phyloP scores from a whole-genome alignment of 768 basidiomycete species.

The Boletus eberwhitei region DNA sequence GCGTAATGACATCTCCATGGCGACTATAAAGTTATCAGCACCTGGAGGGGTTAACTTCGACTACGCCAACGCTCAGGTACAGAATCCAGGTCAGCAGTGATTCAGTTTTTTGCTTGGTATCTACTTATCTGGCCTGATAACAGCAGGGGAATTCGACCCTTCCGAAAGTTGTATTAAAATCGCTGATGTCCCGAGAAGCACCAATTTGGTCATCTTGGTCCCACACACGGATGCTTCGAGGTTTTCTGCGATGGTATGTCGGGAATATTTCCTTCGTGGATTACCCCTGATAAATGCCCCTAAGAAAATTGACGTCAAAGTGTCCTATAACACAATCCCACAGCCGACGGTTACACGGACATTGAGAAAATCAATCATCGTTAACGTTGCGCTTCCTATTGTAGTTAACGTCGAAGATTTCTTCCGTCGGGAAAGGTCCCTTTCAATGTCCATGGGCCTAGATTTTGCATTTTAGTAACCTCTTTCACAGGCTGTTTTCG shows the following conservation, averaged over 20 bases:
- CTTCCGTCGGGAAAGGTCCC: slow-evolving; percentile 79
- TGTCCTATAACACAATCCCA: slow-evolving; percentile 62
- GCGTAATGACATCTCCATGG: slow-evolving; percentile 58
- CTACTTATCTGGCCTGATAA: slow-evolving; percentile 9
- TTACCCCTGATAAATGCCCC: neutral
- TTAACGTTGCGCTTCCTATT: slow-evolving; percentile 75
- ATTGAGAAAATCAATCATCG: slow-evolving; percentile 49
- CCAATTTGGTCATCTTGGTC: slow-evolving; percentile 47
- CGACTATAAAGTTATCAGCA: slow-evolving; percentile 51
- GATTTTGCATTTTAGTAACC: neutral
- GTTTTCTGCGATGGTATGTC: slow-evolving; percentile 57
- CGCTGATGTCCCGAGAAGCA: slow-evolving; percentile 45
- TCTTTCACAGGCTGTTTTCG: slow-evolving; percentile 67
- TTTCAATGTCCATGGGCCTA: neutral
- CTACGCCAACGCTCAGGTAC: slow-evolving; percentile 40
- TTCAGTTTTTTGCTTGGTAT: slow-evolving; percentile 10
- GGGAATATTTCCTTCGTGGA: neutral
- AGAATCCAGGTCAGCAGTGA: slow-evolving; percentile 31
- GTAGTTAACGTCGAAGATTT: slow-evolving; percentile 96
- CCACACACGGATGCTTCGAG: slow-evolving; percentile 68
- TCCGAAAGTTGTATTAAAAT: slow-evolving; percentile 46
- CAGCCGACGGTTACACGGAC: slow-evolving; percentile 54
- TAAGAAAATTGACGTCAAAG: slow-evolving; percentile 65
- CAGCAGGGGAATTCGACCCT: slow-evolving; percentile 32
- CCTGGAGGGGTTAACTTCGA: slow-evolving; percentile 51